These are phyloP conservation scores for Chamaecyparis obtusa DNA, from an alignment of 75 land plant species.

Conservation along the genomic window DNA sequence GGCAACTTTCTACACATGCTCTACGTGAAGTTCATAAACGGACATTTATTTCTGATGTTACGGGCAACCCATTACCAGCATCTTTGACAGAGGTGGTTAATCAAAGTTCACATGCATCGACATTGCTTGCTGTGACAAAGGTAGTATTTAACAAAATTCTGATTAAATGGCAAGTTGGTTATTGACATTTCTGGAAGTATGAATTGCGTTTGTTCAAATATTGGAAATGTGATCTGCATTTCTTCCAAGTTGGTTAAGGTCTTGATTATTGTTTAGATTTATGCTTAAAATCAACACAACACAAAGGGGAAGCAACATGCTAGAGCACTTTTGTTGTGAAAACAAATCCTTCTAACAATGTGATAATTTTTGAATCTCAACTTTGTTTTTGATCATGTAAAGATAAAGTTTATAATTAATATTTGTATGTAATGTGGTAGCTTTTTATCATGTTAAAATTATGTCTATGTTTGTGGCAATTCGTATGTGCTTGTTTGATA, in stretches of 20 bases:
- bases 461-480: neutral
- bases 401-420: neutral
- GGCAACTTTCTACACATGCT: conserved; percentile 99
- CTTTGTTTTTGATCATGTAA: neutral
- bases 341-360: neutral
- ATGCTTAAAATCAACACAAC: neutral
- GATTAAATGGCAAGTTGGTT: neutral
- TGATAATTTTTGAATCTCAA: neutral
- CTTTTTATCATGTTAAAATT: neutral
- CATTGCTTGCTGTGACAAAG: conserved; percentile 94
- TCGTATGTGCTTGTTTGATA: neutral
- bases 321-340: neutral
- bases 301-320: neutral
- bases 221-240: neutral
- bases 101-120: conserved; percentile 75
- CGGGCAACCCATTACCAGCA: conserved; percentile 90
- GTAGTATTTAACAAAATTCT: conserved; percentile 21
- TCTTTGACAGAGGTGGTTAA: conserved; percentile 87
- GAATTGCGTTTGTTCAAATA: neutral
- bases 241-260: neutral
- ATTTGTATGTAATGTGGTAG: too few relatives aligned
- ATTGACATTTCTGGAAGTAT: neutral
- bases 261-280: neutral
- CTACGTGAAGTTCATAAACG: conserved; percentile 90
- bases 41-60: conserved; percentile 79